phyloP scores from a whole-genome alignment of 305 asterid species.

The Fraxinus latifolia region DNA sequence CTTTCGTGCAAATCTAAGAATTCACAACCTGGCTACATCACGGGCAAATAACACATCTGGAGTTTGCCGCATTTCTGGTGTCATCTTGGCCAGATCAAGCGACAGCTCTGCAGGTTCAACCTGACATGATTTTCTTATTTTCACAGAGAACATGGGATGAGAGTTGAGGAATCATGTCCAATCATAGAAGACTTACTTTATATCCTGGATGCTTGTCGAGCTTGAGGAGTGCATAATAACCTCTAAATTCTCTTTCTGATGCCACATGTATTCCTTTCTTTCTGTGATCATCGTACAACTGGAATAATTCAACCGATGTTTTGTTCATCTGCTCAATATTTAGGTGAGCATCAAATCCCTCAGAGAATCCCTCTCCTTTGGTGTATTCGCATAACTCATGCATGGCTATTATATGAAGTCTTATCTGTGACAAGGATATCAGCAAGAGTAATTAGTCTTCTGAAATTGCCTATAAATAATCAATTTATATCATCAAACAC shows the following conservation, averaged over 20 bases:
- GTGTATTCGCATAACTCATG: slow-evolving; percentile 95
- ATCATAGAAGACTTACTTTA: slow-evolving; percentile 66
- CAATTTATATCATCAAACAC: slow-evolving; percentile 10
- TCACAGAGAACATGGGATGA: slow-evolving; percentile 33
- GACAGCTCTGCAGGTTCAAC: slow-evolving; percentile 99
- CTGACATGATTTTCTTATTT: slow-evolving; percentile 67
- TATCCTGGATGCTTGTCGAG: slow-evolving; percentile 99
- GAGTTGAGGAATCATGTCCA: slow-evolving; percentile 30
- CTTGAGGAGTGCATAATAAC: slow-evolving; percentile 98
- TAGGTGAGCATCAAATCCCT: slow-evolving; percentile 99
- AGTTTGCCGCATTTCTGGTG: slow-evolving; percentile 87
- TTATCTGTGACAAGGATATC: slow-evolving; percentile 60
- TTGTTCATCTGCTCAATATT: slow-evolving; percentile 99
- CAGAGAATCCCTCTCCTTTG: slow-evolving; percentile 97
- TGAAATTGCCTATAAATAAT: slow-evolving; percentile 10
- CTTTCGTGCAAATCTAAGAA: slow-evolving; percentile 12
- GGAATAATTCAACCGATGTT: slow-evolving; percentile 93
- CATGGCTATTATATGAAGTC: slow-evolving; percentile 98
- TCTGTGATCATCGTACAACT: slow-evolving; percentile 90
- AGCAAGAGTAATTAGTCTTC: slow-evolving; percentile 20
- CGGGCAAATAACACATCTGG: slow-evolving; percentile 91
- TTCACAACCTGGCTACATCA: slow-evolving; percentile 85
- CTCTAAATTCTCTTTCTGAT: slow-evolving; percentile 93
- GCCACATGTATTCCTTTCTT: slow-evolving; percentile 75
- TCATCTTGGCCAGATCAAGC: slow-evolving; percentile 97